These are phyloP conservation scores for Phytophthora multivora DNA, from an alignment of 352 stramenopile genomes.

Conservation along the genomic window DNA sequence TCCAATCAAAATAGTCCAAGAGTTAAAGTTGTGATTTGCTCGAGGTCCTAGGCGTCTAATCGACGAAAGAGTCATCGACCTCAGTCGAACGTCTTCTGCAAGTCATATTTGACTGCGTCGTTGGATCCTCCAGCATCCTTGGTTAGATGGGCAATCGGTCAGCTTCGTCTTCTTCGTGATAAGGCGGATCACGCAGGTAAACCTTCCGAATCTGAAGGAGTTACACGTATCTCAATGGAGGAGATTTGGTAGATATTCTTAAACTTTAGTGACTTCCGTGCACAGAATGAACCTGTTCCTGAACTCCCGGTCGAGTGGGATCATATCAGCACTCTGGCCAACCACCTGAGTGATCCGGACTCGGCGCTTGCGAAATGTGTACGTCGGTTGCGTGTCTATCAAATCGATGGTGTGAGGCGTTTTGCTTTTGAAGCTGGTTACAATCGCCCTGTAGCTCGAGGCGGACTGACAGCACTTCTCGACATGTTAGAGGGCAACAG, in stretches of 20 bases:
- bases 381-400: background rate
- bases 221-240: too few species aligned
- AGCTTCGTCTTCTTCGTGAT: too few species aligned
- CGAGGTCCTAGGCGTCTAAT: too few species aligned
- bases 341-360: background rate
- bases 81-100: too few species aligned
- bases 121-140: too few species aligned
- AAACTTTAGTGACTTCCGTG: background rate
- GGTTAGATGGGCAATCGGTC: too few species aligned
- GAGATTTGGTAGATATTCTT: background rate
- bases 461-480: background rate
- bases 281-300: background rate
- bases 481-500: conserved; percentile 5
- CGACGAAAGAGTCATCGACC: too few species aligned
- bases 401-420: background rate
- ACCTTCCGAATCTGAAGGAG: too few species aligned
- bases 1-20: too few species aligned
- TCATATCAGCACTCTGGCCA: background rate
- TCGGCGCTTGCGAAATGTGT: conserved; percentile 1
- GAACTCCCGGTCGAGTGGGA: background rate
- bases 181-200: too few species aligned
- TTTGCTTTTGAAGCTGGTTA: background rate
- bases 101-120: too few species aligned
- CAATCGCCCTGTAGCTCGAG: background rate
- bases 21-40: too few species aligned